Conservation (phyloP, 805 yeast species). For the Zygotorulaspora chibaensis region DNA sequence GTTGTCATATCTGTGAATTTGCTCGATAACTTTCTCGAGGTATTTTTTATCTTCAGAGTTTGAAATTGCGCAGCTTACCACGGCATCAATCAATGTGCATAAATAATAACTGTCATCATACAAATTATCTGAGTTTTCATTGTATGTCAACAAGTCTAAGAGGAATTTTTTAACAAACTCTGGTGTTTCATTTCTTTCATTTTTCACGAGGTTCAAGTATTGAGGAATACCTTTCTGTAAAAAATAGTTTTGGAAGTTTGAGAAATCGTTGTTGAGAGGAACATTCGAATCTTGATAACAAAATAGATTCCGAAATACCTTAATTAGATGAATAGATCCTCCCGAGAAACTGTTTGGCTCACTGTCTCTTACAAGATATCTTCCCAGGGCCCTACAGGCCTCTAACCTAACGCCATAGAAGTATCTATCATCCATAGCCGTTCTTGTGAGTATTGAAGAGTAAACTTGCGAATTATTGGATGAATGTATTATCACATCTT, state of each 20-base stretch:
- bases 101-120: constrained; percentile 72
- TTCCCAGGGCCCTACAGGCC: constrained; percentile 76
- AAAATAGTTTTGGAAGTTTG: constrained; percentile 62
- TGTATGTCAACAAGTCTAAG: constrained; percentile 69
- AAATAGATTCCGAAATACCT: constrained; percentile 61
- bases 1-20: constrained; percentile 68
- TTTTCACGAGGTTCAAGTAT: constrained; percentile 56
- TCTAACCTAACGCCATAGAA: constrained; percentile 85
- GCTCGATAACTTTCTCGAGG: constrained; percentile 50
- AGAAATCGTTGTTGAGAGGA: constrained; percentile 80
- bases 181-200: constrained; percentile 61
- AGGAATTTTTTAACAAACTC: constrained; percentile 55
- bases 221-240: constrained; percentile 64
- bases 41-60: constrained; percentile 38
- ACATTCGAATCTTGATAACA: constrained; percentile 65
- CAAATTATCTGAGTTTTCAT: constrained; percentile 76
- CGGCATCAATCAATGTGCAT: constrained; percentile 49
- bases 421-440: constrained; percentile 78
- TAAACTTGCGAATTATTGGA: constrained; percentile 45
- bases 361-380: constrained; percentile 46
- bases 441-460: constrained; percentile 72
- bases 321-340: constrained; percentile 69
- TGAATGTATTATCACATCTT: constrained; percentile 37
- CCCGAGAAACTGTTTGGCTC: constrained; percentile 25
- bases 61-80: constrained; percentile 41